Evolutionary conservation across 176 grass and related monocot species (phyloP).

Genomic region (Pontederia crassipes): DNA sequence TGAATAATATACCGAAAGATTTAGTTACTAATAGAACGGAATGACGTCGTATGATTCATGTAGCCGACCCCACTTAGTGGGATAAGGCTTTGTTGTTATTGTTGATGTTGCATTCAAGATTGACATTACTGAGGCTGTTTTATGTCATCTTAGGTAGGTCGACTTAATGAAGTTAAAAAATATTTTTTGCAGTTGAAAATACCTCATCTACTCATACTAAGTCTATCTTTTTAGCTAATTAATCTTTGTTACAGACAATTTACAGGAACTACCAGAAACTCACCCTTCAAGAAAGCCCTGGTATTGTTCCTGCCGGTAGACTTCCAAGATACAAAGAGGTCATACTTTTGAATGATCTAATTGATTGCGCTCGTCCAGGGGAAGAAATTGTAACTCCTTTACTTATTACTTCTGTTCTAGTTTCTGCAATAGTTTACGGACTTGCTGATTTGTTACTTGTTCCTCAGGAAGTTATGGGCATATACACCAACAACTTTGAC

Average conservation of each 20-base stretch:
- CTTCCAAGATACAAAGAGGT: slow-evolving; percentile 99
- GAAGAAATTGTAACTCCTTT: slow-evolving; percentile 89
- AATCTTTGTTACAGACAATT: slow-evolving; percentile 50
- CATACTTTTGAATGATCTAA: slow-evolving; percentile 93
- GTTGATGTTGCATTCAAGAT: too few species aligned
- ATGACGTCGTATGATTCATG: too few species aligned
- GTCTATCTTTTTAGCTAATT: background rate
- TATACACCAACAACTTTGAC: slow-evolving; percentile 99
- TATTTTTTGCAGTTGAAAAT: background rate
- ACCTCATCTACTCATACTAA: background rate
- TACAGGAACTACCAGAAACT: slow-evolving; percentile 99
- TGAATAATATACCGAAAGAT: too few species aligned
- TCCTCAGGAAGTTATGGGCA: slow-evolving; percentile 93
- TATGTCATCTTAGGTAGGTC: too few species aligned
- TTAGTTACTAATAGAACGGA: too few species aligned
- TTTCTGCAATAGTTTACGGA: slow-evolving; percentile 8
- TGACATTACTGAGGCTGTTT: too few species aligned
- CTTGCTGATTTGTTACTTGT: slow-evolving; percentile 9
- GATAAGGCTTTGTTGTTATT: too few species aligned
- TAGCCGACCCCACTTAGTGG: too few species aligned
- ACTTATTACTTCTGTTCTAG: background rate
- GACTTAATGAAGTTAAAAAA: background rate
- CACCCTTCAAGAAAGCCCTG: slow-evolving; percentile 89
- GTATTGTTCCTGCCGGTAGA: slow-evolving; percentile 94
- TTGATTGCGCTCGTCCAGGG: slow-evolving; percentile 92